These are phyloP conservation scores for Serendipita sp. DNA, from an alignment of 768 basidiomycete species.

Conservation along the genomic window DNA sequence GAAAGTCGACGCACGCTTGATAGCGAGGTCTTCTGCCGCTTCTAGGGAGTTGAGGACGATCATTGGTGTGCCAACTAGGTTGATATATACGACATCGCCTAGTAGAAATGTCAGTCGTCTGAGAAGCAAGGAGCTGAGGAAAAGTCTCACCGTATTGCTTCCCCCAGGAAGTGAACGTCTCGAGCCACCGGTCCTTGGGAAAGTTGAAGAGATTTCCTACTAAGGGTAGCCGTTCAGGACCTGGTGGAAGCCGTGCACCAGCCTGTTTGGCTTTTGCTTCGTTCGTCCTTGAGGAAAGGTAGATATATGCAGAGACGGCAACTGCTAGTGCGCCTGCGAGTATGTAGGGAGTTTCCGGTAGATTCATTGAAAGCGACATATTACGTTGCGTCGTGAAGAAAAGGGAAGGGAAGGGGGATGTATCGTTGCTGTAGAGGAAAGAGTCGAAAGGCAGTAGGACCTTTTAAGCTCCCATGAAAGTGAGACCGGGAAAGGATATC, in stretches of 20 bases:
- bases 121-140: background rate
- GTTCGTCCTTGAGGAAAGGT: background rate
- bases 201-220: background rate
- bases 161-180: background rate
- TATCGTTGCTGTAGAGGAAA: too few species aligned
- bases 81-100: slow-evolving; percentile 10
- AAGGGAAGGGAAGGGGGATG: too few species aligned
- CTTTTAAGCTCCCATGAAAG: too few species aligned
- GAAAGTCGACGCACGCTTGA: slow-evolving; percentile 14
- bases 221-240: background rate
- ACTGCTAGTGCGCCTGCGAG: background rate
- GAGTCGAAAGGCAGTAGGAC: too few species aligned
- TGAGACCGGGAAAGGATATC: too few species aligned
- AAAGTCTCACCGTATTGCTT: background rate
- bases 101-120: background rate
- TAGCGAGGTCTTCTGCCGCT: slow-evolving; percentile 10
- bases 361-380: too few species aligned
- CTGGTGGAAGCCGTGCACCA: background rate
- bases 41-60: slow-evolving; percentile 11
- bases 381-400: too few species aligned
- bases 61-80: slow-evolving; percentile 8
- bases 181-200: background rate
- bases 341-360: background rate
- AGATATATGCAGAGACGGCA: background rate
- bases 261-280: background rate